Percentiles rank a stretch among this genome's conserved stretches.
Evolutionary conservation across 768 basidiomycete genomes (phyloP).

Genomic region (Termitomyces sp.): DNA sequence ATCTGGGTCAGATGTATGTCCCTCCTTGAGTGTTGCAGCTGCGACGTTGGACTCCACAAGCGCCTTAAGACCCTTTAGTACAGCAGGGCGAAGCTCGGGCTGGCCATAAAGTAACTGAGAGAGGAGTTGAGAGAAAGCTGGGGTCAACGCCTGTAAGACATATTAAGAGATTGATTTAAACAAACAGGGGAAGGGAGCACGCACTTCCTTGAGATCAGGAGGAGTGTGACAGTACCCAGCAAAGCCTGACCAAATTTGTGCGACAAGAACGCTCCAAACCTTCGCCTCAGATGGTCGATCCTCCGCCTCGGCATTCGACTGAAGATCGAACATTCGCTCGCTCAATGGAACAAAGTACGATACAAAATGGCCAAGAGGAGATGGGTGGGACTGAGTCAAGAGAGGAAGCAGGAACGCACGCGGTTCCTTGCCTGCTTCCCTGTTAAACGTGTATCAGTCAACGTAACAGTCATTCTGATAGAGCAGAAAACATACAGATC

Average conservation of each 20-base stretch:
- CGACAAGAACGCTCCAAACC: constrained; percentile 91
- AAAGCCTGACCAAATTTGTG: constrained; percentile 91
- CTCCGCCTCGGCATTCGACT: constrained; percentile 73
- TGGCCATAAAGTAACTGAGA: constrained; percentile 93
- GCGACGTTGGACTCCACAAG: constrained; percentile 78
- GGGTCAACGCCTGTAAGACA: constrained; percentile 59
- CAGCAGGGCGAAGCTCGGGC: constrained; percentile 73
- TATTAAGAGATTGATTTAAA: constrained; percentile 2
- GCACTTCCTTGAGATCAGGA: constrained; percentile 67
- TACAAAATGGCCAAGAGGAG: constrained; percentile 82
- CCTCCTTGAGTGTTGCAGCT: constrained; percentile 36
- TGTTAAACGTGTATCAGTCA: constrained; percentile 24
- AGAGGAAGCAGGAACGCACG: constrained; percentile 91
- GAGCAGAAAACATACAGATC: constrained; percentile 53
- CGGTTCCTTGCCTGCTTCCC: constrained; percentile 73
- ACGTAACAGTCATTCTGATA: not conserved
- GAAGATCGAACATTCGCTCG: constrained; percentile 87
- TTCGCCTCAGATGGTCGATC: constrained; percentile 83
- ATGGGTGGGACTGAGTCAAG: constrained; percentile 74
- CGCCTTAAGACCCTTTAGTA: constrained; percentile 77
- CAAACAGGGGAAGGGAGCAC: constrained; percentile 10
- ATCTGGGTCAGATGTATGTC: constrained; percentile 23
- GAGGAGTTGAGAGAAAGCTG: constrained; percentile 64
- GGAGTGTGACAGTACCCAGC: constrained; percentile 87
- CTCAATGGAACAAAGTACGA: constrained; percentile 92